A percentile compares a stretch with the other conserved stretches of the same genome.
Conservation (phyloP, 805 yeast genomes). For the Candida nonsorbophila region DNA sequence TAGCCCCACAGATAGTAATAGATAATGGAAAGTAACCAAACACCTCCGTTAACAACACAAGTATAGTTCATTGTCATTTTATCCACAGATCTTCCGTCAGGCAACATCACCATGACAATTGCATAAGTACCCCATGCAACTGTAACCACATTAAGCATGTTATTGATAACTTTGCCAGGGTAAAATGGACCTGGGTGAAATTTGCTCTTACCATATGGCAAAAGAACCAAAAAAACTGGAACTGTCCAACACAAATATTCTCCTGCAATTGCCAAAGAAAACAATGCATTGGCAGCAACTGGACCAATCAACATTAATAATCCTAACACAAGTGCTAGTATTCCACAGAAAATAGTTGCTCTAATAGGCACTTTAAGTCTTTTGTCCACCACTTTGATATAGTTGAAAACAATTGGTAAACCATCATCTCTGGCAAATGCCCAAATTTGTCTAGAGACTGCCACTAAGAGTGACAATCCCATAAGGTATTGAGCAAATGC, state of each 20-base stretch:
- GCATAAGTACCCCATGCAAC: constrained; percentile 45
- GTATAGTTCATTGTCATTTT: constrained; percentile 63
- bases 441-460: constrained; percentile 67
- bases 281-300: constrained; percentile 64
- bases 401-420: constrained; percentile 50
- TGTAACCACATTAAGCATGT: constrained; percentile 41
- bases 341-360: constrained; percentile 54
- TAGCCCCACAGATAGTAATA: constrained; percentile 52
- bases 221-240: constrained; percentile 52
- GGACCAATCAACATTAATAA: constrained; percentile 52
- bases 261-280: constrained; percentile 59
- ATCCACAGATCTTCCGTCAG: constrained; percentile 38
- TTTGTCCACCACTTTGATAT: constrained; percentile 53
- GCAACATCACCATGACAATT: constrained; percentile 59
- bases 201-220: constrained; percentile 43
- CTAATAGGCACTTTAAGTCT: constrained; percentile 57
- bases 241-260: constrained; percentile 57
- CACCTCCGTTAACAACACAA: constrained; percentile 56
- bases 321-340: constrained; percentile 49
- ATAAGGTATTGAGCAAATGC: constrained; percentile 59
- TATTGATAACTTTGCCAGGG: constrained; percentile 47
- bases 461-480: constrained; percentile 60
- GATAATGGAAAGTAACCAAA: constrained; percentile 48
- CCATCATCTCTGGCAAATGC: constrained; percentile 78
- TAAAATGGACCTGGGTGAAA: constrained; percentile 66